These are phyloP conservation scores for Paramecium pentaurelia DNA, from an alignment of 73 alveolate genomes.

Conservation along the genomic window DNA sequence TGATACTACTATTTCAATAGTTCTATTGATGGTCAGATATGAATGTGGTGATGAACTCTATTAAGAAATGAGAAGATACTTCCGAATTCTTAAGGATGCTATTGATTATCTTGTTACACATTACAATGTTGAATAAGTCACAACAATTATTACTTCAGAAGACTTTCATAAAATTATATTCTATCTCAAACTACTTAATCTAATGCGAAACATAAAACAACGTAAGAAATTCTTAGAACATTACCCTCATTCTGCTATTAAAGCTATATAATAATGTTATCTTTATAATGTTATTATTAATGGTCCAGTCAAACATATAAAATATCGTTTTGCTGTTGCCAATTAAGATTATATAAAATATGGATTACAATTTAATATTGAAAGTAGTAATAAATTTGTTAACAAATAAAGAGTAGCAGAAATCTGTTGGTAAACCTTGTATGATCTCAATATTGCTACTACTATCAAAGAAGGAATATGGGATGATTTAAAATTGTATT, in stretches of 20 bases:
- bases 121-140: not conserved
- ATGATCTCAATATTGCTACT: not conserved
- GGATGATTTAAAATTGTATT: not conserved
- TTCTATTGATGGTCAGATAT: not conserved
- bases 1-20: not conserved
- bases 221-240: not conserved
- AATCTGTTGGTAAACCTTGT: not conserved
- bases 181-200: not conserved
- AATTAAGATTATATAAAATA: not conserved
- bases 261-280: not conserved
- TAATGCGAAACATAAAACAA: not conserved
- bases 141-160: not conserved
- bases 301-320: not conserved
- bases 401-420: not conserved
- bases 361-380: not conserved
- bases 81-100: not conserved
- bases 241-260: not conserved
- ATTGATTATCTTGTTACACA: not conserved
- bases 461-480: not conserved
- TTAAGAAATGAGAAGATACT: not conserved
- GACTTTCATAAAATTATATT: not conserved
- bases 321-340: not conserved
- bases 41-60: not conserved
- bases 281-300: not conserved
- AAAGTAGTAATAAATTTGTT: not conserved